Conservation (phyloP, 495 filamentous ascomycete species). For the Aspergillus cavernicola region DNA sequence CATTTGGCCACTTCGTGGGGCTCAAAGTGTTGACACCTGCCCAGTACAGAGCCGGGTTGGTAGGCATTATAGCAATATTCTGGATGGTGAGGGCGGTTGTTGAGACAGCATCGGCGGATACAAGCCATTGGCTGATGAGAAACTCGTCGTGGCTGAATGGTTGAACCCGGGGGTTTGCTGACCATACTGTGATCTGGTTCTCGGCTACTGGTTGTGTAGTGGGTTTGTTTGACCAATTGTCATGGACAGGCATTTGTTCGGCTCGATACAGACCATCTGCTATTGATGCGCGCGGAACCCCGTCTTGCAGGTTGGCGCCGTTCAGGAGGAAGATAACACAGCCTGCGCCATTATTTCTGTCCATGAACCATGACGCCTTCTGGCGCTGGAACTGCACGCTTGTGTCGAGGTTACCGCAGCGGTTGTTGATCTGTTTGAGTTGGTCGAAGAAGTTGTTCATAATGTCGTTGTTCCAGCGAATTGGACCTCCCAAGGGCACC, state of each 20-base stretch:
- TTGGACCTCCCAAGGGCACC: slow-evolving; percentile 2
- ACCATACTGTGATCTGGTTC: slow-evolving; percentile 9
- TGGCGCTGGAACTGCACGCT: slow-evolving; percentile 4
- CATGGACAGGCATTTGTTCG: slow-evolving; percentile 1
- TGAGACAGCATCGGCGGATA: slow-evolving; percentile 7
- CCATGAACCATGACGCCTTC: slow-evolving; percentile 10
- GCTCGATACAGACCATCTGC: slow-evolving; percentile 1
- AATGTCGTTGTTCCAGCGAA: slow-evolving; percentile 3
- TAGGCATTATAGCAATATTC: slow-evolving; percentile 6
- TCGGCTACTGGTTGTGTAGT: slow-evolving; percentile 8
- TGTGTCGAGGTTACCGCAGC: slow-evolving; percentile 7
- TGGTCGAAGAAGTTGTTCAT: slow-evolving; percentile 7
- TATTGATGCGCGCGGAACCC: slow-evolving; percentile 2
- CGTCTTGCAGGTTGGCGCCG: background rate
- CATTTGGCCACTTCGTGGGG: slow-evolving; percentile 11
- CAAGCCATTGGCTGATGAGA: slow-evolving; percentile 11
- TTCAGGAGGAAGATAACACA: slow-evolving; percentile 10
- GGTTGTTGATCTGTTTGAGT: slow-evolving; percentile 11
- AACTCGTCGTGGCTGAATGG: slow-evolving; percentile 11
- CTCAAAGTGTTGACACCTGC: slow-evolving; percentile 10
- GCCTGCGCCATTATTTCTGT: slow-evolving; percentile 6
- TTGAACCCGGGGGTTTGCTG: background rate
- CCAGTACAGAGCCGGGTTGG: slow-evolving; percentile 11
- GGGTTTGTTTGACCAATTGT: slow-evolving; percentile 11
- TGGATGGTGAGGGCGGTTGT: slow-evolving; percentile 10